Percentiles rank a stretch among this genome's conserved stretches.
These are phyloP conservation scores for Yamadazyma atlantica DNA, from an alignment of 1,139 yeast species.

Conservation along the genomic window DNA sequence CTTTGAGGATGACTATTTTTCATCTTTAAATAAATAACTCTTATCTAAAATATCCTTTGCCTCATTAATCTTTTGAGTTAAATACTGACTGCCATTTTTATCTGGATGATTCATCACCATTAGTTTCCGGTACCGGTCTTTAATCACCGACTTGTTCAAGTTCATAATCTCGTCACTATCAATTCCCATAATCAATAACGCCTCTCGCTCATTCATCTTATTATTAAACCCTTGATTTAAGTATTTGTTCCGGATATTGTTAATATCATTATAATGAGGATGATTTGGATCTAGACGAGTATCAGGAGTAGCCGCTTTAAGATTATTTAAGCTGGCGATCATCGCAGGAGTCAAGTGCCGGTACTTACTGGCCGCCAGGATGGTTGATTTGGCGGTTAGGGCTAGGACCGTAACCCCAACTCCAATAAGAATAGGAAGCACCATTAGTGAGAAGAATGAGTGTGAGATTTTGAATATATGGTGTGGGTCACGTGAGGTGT, in stretches of 20 bases:
- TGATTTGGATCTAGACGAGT: constrained; percentile 18
- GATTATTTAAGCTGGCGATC: constrained; percentile 55
- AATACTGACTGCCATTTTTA: constrained; percentile 67
- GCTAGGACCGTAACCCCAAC: constrained; percentile 58
- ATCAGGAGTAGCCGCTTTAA: constrained; percentile 20
- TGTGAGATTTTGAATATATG: no score
- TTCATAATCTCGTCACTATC: constrained; percentile 50
- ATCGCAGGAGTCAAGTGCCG: constrained; percentile 48
- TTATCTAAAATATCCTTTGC: constrained; percentile 67
- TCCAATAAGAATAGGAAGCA: constrained; percentile 56
- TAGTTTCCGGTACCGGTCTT: constrained; percentile 56
- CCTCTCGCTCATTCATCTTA: constrained; percentile 63
- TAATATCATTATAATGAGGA: constrained; percentile 20
- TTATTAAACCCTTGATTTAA: constrained; percentile 48
- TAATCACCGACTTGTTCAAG: constrained; percentile 43
- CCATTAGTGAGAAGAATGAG: constrained; percentile 13
- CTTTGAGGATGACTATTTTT: no score
- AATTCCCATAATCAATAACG: constrained; percentile 54
- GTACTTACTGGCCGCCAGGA: constrained; percentile 46
- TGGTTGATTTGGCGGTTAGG: constrained; percentile 49
- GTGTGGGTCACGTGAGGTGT: no score
- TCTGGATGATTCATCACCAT: constrained; percentile 79
- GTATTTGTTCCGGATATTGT: constrained; percentile 30
- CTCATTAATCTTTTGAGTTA: constrained; percentile 73
- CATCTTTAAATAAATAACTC: constrained; percentile 42